phyloP scores from a whole-genome alignment of 164 flowering plant genomes.

The Paratinospora sagittata region DNA sequence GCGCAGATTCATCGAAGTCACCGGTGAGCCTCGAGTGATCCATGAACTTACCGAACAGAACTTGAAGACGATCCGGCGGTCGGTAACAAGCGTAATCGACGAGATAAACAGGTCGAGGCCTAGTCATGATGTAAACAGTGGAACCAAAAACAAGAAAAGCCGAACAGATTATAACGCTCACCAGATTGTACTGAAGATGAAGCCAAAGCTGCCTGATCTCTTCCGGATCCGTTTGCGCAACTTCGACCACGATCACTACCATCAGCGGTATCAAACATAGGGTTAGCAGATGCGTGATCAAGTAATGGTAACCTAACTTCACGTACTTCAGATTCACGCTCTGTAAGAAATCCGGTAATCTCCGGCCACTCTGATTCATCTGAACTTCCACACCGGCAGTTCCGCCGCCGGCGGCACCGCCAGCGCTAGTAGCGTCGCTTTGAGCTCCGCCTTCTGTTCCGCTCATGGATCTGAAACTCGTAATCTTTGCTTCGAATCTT shows the following conservation, averaged over 20 bases:
- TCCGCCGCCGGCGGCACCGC: background rate
- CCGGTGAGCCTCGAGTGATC: constrained; percentile 25
- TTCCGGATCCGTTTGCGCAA: constrained; percentile 36
- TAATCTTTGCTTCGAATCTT: background rate
- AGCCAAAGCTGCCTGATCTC: constrained; percentile 52
- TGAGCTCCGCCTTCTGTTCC: background rate
- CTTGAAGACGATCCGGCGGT: constrained; percentile 36
- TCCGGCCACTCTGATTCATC: constrained; percentile 13
- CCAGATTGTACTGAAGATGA: constrained; percentile 56
- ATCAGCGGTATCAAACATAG: constrained; percentile 54
- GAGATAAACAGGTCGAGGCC: constrained; percentile 54
- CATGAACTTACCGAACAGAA: constrained; percentile 23
- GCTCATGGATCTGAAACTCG: background rate
- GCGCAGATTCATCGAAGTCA: constrained; percentile 22
- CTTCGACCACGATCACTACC: constrained; percentile 34
- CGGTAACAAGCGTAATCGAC: constrained; percentile 57
- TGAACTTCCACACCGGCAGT: background rate
- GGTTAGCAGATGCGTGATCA: constrained; percentile 45
- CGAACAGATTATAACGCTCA: constrained; percentile 42
- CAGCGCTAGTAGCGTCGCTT: too few relatives aligned
- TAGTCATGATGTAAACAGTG: constrained; percentile 51
- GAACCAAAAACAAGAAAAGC: constrained; percentile 42
- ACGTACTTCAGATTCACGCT: constrained; percentile 66
- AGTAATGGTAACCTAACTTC: constrained; percentile 61
- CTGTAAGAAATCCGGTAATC: constrained; percentile 52